phyloP scores from a whole-genome alignment of 2,329 filamentous ascomycete genomes.

The Fusarium mundagurra region DNA sequence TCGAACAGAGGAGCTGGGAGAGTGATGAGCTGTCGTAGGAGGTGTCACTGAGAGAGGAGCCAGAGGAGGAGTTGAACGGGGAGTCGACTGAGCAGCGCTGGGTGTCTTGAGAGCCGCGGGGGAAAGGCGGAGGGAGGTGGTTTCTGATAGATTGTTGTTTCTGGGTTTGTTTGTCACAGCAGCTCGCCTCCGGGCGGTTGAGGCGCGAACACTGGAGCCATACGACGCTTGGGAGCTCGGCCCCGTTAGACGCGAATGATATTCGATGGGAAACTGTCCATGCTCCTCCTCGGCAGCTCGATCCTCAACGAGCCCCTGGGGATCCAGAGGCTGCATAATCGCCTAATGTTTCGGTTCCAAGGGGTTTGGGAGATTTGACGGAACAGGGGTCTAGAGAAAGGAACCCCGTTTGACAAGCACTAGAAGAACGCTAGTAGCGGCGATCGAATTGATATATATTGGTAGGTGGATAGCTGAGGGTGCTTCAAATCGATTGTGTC shows the following conservation, averaged over 20 bases:
- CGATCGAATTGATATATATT: conserved; percentile 17
- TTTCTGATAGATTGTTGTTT: conserved; percentile 36
- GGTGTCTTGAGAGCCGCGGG: conserved; percentile 28
- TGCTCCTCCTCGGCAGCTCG: conserved; percentile 23
- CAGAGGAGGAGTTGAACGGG: conserved; percentile 13
- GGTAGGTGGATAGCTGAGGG: not conserved
- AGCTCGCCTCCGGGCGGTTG: conserved; percentile 26
- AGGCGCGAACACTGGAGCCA: conserved; percentile 35
- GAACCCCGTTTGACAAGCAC: conserved; percentile 25
- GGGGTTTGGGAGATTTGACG: conserved; percentile 38
- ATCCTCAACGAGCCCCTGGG: conserved; percentile 38
- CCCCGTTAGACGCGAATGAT: conserved; percentile 36
- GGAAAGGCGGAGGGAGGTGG: conserved; percentile 30
- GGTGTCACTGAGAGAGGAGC: conserved; percentile 22
- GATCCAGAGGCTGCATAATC: conserved; percentile 43
- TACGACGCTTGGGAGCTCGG: conserved; percentile 28
- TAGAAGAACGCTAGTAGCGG: conserved; percentile 24
- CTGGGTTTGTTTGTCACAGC: conserved; percentile 28
- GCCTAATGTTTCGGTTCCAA: conserved; percentile 43
- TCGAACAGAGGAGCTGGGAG: conserved; percentile 33
- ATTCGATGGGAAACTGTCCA: conserved; percentile 36
- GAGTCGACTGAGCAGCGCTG: conserved; percentile 17
- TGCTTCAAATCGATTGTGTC: not conserved
- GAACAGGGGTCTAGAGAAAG: conserved; percentile 36
- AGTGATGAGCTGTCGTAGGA: conserved; percentile 29